Conservation (phyloP, 208 protist genomes). For the Angomonas ambiguus region DNA sequence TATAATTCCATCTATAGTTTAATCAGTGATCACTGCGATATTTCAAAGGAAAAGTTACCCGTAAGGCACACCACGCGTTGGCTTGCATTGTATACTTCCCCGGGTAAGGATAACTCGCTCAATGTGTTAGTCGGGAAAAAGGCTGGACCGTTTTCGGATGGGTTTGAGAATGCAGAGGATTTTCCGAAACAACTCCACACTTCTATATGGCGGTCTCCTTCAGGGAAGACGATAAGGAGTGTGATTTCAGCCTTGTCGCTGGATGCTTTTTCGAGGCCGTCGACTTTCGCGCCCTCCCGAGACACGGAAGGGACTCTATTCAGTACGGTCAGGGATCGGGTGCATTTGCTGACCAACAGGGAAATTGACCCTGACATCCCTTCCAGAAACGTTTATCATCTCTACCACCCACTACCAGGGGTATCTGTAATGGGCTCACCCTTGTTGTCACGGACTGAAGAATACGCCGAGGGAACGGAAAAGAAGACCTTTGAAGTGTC, state of each 20-base stretch:
- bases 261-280: conserved; percentile 1
- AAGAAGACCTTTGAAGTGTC: conserved; percentile 15
- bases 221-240: background rate
- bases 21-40: background rate
- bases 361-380: background rate
- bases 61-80: background rate
- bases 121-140: background rate
- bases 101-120: background rate
- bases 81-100: background rate
- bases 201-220: background rate
- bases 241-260: background rate
- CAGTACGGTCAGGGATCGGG: conserved; percentile 5
- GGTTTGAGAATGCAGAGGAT: background rate
- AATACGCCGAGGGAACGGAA: conserved; percentile 22
- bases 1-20: background rate
- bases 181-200: background rate
- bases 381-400: conserved; percentile 7
- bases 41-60: background rate
- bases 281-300: conserved; percentile 10
- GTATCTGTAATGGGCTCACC: conserved; percentile 38
- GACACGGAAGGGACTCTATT: conserved; percentile 10
- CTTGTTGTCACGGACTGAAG: conserved; percentile 33
- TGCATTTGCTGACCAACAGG: background rate
- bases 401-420: conserved; percentile 34
- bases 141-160: background rate